Evolutionary conservation across 2,329 filamentous ascomycete species (phyloP).

Genomic region (Xylaria sp.): DNA sequence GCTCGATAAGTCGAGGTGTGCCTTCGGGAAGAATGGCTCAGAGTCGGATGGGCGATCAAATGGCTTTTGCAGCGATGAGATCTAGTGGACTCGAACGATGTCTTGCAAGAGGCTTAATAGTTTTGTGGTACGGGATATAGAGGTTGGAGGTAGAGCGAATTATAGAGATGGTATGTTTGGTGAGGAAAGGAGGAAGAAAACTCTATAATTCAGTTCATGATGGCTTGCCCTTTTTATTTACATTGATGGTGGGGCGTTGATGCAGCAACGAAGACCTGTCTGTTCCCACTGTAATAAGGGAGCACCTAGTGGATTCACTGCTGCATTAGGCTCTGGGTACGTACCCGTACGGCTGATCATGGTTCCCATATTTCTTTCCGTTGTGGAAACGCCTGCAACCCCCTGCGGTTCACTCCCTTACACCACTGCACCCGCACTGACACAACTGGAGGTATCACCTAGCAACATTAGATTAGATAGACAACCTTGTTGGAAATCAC

Average conservation of each 20-base stretch:
- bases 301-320: neutral
- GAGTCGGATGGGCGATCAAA: slow-evolving; percentile 62
- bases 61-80: slow-evolving; percentile 58
- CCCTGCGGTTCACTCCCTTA: neutral
- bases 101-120: slow-evolving; percentile 48
- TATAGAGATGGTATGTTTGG: slow-evolving; percentile 37
- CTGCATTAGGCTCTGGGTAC: too few relatives aligned
- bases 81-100: slow-evolving; percentile 57
- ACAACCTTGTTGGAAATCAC: neutral
- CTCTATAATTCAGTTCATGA: slow-evolving; percentile 33
- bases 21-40: slow-evolving; percentile 54
- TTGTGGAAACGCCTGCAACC: neutral
- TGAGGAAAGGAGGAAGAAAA: slow-evolving; percentile 42
- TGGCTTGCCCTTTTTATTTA: slow-evolving; percentile 43
- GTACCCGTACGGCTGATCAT: too few relatives aligned
- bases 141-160: slow-evolving; percentile 22
- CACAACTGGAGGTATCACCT: neutral
- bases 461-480: slow-evolving; percentile 5
- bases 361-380: neutral
- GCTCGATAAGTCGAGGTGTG: slow-evolving; percentile 60
- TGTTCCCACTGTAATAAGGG: neutral
- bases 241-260: slow-evolving; percentile 44
- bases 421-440: neutral
- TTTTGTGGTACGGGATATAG: slow-evolving; percentile 34
- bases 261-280: slow-evolving; percentile 24